A percentile compares a stretch with the other conserved stretches of the same genome.
These are phyloP conservation scores for Aureobasidium lini DNA, from an alignment of 2,329 filamentous ascomycete species.

Conservation along the genomic window DNA sequence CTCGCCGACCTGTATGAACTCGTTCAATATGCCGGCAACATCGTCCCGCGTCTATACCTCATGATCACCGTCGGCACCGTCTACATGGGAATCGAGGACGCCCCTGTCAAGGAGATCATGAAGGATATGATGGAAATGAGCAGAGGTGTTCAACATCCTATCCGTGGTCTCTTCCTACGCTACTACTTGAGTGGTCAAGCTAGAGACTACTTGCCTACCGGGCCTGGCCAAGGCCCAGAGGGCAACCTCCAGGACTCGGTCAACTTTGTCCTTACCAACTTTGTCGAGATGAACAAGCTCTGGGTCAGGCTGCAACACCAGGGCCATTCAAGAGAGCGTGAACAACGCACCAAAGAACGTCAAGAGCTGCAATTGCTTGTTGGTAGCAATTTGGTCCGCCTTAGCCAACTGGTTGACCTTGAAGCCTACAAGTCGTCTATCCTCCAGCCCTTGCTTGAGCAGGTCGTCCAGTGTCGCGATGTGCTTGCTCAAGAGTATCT, in stretches of 20 bases:
- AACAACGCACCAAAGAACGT: conserved; percentile 86
- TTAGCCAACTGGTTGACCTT: conserved; percentile 92
- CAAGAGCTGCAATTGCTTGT: conserved; percentile 93
- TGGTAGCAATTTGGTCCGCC: conserved; percentile 87
- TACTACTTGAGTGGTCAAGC: conserved; percentile 97
- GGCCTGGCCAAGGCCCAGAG: conserved; percentile 81
- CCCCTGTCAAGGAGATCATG: conserved; percentile 99
- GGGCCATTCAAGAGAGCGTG: conserved; percentile 88
- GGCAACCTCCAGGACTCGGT: conserved; percentile 96
- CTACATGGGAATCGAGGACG: conserved; percentile 97
- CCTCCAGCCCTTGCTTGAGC: conserved; percentile 79
- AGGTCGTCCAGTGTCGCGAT: conserved; percentile 96
- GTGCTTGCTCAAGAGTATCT: conserved; percentile 96
- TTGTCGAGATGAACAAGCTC: conserved; percentile 99
- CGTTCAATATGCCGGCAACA: conserved; percentile 96
- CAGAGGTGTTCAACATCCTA: conserved; percentile 91
- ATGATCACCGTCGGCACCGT: conserved; percentile 99
- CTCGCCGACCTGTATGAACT: conserved; percentile 96
- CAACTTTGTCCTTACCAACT: conserved; percentile 96
- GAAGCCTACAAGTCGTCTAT: conserved; percentile 91
- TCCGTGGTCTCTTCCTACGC: conserved; percentile 86
- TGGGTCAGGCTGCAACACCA: conserved; percentile 98
- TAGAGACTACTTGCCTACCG: conserved; percentile 75
- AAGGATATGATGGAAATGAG: conserved; percentile 99
- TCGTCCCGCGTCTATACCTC: conserved; percentile 89